A percentile compares a stretch with the other conserved stretches of the same genome.
These are phyloP conservation scores for Choiromyces venosus DNA, from an alignment of 495 filamentous ascomycete genomes.

Conservation along the genomic window DNA sequence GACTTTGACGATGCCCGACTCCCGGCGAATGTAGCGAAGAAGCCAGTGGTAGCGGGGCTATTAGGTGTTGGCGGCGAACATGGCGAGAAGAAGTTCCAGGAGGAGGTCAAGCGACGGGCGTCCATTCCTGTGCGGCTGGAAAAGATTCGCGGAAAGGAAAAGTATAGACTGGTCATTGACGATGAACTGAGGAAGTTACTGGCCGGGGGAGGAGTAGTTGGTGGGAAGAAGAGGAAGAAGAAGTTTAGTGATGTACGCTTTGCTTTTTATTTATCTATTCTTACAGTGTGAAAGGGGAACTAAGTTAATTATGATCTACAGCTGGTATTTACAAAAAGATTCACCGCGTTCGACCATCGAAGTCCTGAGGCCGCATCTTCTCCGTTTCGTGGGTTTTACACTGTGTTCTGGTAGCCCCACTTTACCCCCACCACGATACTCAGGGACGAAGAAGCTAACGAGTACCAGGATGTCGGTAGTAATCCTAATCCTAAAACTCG, in stretches of 20 bases:
- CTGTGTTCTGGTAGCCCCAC: constrained; percentile 57
- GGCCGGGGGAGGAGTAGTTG: constrained; percentile 1
- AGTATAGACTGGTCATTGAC: constrained; percentile 32
- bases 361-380: constrained; percentile 54
- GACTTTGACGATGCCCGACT: not conserved
- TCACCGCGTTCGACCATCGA: constrained; percentile 65
- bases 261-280: not conserved
- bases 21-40: not conserved
- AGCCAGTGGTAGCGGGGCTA: not conserved
- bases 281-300: constrained; percentile 6
- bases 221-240: constrained; percentile 43
- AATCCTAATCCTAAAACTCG: constrained; percentile 58
- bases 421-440: not conserved
- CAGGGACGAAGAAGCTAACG: constrained; percentile 1
- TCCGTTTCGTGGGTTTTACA: constrained; percentile 70
- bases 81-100: constrained; percentile 1
- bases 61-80: not conserved
- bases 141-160: constrained; percentile 35
- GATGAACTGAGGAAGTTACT: constrained; percentile 26
- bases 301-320: constrained; percentile 4
- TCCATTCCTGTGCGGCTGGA: constrained; percentile 35
- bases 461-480: constrained; percentile 51
- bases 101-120: constrained; percentile 8
- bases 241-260: constrained; percentile 54
- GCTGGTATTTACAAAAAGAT: constrained; percentile 62